Conservation (phyloP, 192 early-diverging fungal genomes). For the Umbelopsis vinacea region DNA sequence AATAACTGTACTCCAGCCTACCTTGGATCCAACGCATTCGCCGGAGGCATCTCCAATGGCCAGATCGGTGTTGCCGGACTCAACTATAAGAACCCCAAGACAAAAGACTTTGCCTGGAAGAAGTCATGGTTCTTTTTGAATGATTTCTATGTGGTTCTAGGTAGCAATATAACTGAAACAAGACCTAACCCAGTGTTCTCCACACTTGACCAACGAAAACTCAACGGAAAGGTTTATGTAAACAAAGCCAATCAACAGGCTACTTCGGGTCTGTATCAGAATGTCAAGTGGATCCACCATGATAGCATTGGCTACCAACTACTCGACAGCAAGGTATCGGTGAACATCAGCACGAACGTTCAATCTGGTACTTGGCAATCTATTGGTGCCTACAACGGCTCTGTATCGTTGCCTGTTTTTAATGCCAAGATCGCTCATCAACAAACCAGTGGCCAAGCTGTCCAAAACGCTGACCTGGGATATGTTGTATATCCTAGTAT, state of each 20-base stretch:
- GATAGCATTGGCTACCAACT: conserved; percentile 30
- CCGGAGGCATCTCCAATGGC: conserved; percentile 31
- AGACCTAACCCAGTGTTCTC: conserved; percentile 6
- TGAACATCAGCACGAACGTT: conserved; percentile 12
- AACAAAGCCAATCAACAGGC: background rate
- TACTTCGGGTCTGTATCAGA: background rate
- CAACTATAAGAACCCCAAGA: conserved; percentile 33
- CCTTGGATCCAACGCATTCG: conserved; percentile 29
- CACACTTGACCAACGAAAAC: conserved; percentile 29
- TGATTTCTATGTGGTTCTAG: conserved; percentile 27
- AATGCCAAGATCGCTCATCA: conserved; percentile 23
- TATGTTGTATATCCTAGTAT: conserved; percentile 8
- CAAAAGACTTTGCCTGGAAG: conserved; percentile 27
- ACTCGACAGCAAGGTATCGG: background rate
- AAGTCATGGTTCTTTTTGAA: conserved; percentile 36
- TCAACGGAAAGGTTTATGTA: conserved; percentile 28
- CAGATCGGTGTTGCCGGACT: conserved; percentile 29
- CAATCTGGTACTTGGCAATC: conserved; percentile 23
- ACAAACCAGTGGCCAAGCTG: background rate
- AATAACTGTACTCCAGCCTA: conserved; percentile 23
- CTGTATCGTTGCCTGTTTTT: conserved; percentile 13
- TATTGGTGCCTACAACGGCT: conserved; percentile 22
- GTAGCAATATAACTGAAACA: conserved; percentile 14
- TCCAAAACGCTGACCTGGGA: conserved; percentile 1
- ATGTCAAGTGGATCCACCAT: conserved; percentile 23